Evolutionary conservation across 352 stramenopile species (phyloP).

Genomic region (Phytophthora crassamura): DNA sequence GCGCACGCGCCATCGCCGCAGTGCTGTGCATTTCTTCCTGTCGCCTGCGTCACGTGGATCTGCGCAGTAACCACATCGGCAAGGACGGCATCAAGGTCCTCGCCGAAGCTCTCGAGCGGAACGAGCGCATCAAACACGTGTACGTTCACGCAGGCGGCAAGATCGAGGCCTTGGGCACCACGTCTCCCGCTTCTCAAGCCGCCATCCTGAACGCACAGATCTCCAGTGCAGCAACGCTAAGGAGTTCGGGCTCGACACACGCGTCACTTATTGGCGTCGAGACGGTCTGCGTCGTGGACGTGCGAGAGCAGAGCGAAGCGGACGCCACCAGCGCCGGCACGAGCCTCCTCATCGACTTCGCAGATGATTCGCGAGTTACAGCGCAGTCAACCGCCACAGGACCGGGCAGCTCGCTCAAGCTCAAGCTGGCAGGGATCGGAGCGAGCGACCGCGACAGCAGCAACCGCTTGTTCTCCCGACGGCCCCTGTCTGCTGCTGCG

Average conservation of each 20-base stretch:
- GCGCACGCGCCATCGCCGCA: conserved; percentile 92
- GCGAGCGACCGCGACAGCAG: conserved; percentile 63
- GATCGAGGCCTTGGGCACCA: conserved; percentile 94
- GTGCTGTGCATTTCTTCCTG: conserved; percentile 85
- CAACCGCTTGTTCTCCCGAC: conserved; percentile 64
- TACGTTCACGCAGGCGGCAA: conserved; percentile 96
- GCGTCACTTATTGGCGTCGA: conserved; percentile 86
- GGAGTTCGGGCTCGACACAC: conserved; percentile 19
- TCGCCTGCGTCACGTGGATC: conserved; percentile 87
- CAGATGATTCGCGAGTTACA: conserved; percentile 26
- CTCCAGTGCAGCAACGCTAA: conserved; percentile 43
- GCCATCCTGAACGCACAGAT: conserved; percentile 56
- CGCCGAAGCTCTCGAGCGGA: conserved; percentile 94
- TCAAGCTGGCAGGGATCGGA: conserved; percentile 58
- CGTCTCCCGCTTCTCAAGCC: conserved; percentile 36
- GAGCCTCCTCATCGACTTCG: conserved; percentile 35
- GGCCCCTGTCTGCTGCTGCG: conserved; percentile 63
- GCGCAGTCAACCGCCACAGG: conserved; percentile 25
- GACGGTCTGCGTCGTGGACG: conserved; percentile 95
- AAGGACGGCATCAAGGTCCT: conserved; percentile 93
- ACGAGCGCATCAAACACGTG: conserved; percentile 94
- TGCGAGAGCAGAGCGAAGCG: conserved; percentile 81
- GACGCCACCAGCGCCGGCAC: conserved; percentile 30
- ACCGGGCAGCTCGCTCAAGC: conserved; percentile 54
- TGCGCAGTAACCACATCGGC: conserved; percentile 92